These are phyloP conservation scores for Malassezia equina DNA, from an alignment of 1,284 basidiomycete species.

Conservation along the genomic window DNA sequence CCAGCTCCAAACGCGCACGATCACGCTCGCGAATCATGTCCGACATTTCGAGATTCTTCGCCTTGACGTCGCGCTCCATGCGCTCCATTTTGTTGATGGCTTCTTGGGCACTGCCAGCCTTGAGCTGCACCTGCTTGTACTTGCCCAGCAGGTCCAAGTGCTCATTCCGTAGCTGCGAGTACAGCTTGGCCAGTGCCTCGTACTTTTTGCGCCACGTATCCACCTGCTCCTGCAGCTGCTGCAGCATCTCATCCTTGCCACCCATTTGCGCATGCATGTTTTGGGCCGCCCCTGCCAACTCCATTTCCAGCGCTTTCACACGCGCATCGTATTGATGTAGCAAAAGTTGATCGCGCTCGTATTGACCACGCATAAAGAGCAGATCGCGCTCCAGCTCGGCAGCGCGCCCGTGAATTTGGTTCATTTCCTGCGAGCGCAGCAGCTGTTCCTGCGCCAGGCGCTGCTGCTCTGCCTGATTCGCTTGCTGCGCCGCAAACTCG, in stretches of 20 bases:
- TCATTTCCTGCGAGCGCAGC: slow-evolving; percentile 62
- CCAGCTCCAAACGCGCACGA: slow-evolving; percentile 89
- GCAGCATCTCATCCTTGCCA: slow-evolving; percentile 90
- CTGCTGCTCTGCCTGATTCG: slow-evolving; percentile 77
- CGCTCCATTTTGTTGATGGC: slow-evolving; percentile 98
- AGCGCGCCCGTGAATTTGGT: slow-evolving; percentile 53
- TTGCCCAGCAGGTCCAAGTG: slow-evolving; percentile 94
- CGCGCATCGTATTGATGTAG: slow-evolving; percentile 94
- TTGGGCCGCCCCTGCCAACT: slow-evolving; percentile 66
- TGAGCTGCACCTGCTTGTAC: slow-evolving; percentile 94
- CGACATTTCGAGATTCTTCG: slow-evolving; percentile 93
- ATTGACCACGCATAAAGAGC: slow-evolving; percentile 87
- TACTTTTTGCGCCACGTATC: slow-evolving; percentile 97
- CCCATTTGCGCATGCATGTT: slow-evolving; percentile 78
- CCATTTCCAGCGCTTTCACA: slow-evolving; percentile 89
- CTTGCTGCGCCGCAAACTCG: slow-evolving; percentile 84
- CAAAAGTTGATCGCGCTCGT: slow-evolving; percentile 94
- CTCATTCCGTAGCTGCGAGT: slow-evolving; percentile 92
- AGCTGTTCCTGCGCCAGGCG: slow-evolving; percentile 79
- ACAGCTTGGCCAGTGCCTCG: slow-evolving; percentile 94
- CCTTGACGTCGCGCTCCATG: slow-evolving; percentile 95
- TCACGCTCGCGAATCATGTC: slow-evolving; percentile 99
- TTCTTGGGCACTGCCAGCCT: slow-evolving; percentile 95
- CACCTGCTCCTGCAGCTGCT: slow-evolving; percentile 92
- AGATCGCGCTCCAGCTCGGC: slow-evolving; percentile 81